Conservation (phyloP, 2,329 filamentous ascomycete genomes). For the Myriosclerotinia scirpicola region DNA sequence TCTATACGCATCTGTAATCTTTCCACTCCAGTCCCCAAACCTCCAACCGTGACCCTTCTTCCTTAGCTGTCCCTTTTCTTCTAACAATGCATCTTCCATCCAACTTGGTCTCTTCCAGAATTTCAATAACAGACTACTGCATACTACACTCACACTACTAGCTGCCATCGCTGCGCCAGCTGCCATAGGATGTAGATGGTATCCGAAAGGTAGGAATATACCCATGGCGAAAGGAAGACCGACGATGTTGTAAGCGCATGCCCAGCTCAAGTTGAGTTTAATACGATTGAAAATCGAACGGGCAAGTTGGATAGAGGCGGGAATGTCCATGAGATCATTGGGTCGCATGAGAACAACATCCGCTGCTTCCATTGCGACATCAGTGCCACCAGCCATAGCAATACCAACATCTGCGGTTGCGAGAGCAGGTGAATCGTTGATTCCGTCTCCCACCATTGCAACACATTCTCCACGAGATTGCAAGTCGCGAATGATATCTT, state of each 20-base stretch:
- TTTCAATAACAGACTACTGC: conserved; percentile 78
- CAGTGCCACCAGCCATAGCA: conserved; percentile 86
- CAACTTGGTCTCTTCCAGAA: conserved; percentile 82
- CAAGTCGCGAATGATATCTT: conserved; percentile 75
- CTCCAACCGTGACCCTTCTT: conserved; percentile 39
- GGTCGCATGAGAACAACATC: conserved; percentile 95
- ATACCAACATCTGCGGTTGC: conserved; percentile 93
- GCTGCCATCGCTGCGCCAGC: conserved; percentile 92
- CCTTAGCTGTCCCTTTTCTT: conserved; percentile 51
- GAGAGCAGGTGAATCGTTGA: conserved; percentile 95
- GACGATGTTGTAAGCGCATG: conserved; percentile 87
- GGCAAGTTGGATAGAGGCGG: conserved; percentile 78
- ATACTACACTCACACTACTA: conserved; percentile 86
- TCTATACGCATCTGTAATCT: conserved; percentile 46
- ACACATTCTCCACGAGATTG: conserved; percentile 75
- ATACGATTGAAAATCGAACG: conserved; percentile 87
- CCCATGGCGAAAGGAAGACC: conserved; percentile 97
- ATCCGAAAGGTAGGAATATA: conserved; percentile 84
- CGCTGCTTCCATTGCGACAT: conserved; percentile 96
- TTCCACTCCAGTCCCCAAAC: conserved; percentile 45
- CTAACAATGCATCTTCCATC: conserved; percentile 75
- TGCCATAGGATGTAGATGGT: conserved; percentile 88
- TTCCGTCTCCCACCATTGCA: conserved; percentile 97
- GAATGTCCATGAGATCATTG: conserved; percentile 89
- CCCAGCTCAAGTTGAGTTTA: conserved; percentile 90